Evolutionary conservation across 148 eudicot genomes (phyloP).

Genomic region (Vaccinium vitisidaea): DNA sequence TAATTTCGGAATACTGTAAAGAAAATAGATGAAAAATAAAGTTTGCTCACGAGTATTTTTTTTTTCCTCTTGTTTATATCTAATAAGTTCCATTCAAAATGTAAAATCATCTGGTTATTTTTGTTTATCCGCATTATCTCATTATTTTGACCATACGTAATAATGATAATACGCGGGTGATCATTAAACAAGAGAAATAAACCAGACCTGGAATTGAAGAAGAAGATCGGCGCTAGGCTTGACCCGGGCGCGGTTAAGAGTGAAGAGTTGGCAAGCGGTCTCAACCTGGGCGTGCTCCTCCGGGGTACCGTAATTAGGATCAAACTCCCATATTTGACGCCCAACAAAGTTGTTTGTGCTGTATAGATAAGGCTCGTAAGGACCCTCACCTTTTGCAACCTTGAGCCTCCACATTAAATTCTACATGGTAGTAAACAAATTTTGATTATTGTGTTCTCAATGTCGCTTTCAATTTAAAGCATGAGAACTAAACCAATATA

Average conservation of each 20-base stretch:
- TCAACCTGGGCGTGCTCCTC: slow-evolving; percentile 21
- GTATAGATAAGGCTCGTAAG: slow-evolving; percentile 17
- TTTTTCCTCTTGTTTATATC: neutral
- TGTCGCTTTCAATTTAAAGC: too few species aligned
- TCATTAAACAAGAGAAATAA: neutral
- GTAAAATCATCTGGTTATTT: neutral
- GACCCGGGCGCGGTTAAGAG: slow-evolving; percentile 14
- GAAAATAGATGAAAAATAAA: neutral
- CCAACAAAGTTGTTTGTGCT: slow-evolving; percentile 28
- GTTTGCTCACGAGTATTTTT: neutral
- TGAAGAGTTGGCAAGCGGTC: slow-evolving; percentile 13
- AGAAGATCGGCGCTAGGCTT: slow-evolving; percentile 19
- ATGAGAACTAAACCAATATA: too few species aligned
- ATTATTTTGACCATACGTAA: neutral
- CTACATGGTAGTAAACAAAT: too few species aligned
- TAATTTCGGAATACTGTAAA: neutral
- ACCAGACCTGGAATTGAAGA: slow-evolving; percentile 15
- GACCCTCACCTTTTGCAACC: slow-evolving; percentile 22
- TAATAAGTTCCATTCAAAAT: too few species aligned
- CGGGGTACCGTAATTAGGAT: slow-evolving; percentile 16
- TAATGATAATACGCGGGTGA: neutral
- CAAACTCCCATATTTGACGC: slow-evolving; percentile 24
- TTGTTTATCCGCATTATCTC: neutral
- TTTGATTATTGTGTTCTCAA: too few species aligned
- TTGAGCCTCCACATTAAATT: slow-evolving; percentile 25